Base-by-base conservation (phyloP, 768 basidiomycete genomes). In the Tephrocybe sp. region DNA sequence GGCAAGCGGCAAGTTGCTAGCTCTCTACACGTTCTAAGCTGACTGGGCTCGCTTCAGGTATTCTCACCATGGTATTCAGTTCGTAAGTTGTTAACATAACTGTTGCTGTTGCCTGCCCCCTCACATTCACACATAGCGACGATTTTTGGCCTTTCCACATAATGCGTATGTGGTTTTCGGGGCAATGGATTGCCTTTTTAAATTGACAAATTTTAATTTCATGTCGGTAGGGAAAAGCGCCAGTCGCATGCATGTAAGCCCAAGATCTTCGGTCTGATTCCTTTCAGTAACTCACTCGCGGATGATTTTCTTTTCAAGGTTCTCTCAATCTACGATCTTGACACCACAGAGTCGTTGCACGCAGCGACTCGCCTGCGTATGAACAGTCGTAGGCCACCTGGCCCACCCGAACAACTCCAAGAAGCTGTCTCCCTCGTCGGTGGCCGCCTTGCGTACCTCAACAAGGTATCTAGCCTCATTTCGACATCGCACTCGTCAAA, bases 91-190 rank as follows among this genome's bases (percentile, higher is more conserved):
- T 14, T 23, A 10, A 12, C 25, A n/a, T 14, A 15, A 33, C 2
- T 33, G 4, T 33, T 39, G 23, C 15, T 28, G 57, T n/a, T 60
- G 52, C 42, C 25, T 47, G 30, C n/a, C 34, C 54, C 56, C 24
- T 59, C 55, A 48, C 57, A 24, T 8, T 24, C n/a, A n/a, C n/a
- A n/a, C 0, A 48, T 34, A 91, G 87, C 9, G 93, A 94, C 60
- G 90, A 93, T 63, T 90, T 87, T 65, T 93, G 88, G 85, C 86
- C 86, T 0, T 90, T 85, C 66, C 70, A 81, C 54, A 69, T 79
- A 3, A 77, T 90, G 77, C 77, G 84, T 83, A 66, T 48, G 80
- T 73, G 6, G 41, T 36, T 42, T 50, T 69, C 62, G 1, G 5
- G n/a, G 7, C 20, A 20, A 42, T 47, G 17, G 41, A 39, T 34